Evolutionary conservation across 805 yeast genomes (phyloP), one percentile per base, ranked within the genome.

Genomic region (Priceomyces fermenticarens): DNA sequence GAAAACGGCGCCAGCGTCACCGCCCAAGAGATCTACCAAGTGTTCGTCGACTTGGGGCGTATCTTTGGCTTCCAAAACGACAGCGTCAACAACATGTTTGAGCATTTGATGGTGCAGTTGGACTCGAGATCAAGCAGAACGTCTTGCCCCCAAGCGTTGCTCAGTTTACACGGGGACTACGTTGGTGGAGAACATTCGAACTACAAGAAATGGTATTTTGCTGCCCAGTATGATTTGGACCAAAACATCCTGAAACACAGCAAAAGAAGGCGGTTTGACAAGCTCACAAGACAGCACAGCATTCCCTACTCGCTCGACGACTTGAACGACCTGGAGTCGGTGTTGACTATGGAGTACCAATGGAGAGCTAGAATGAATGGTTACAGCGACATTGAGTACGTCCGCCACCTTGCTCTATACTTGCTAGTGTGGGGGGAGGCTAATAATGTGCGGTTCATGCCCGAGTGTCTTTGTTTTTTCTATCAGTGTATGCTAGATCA

Each of bases 131-230:
- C 96, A 0, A 79, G 95, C 45, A 76, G 98, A 45, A 78, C 83
- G 75, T 62, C 81, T 2, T 85, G 96, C 3, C 60, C 68, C 28
- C 74, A 67, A 42, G 97, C 97, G 0, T 67, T 91, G 42, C 55
- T 81, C 2, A 78, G 91, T 0, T 63, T 91, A 27, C 98, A 91
- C 63, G 82, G 88, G 1, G 95, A 90, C 46, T 91, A 91, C 62
- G 88, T 91, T 46, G 97, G 97, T 0, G 97, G 98, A 12, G 87
- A 82, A 37, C 71, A 81, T 44, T 78, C 97, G 3, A 91, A 91
- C 63, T 91, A 83, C 63, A 78, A 83, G 55, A 88, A 86, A 62
- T 91, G 98, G 98, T 88, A 81, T 60, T 86, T 90, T 63, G 88
- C 95, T 34, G 88, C 95, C 7, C 88, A 83, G 61, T 66, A 85